Percentiles rank a stretch among this genome's conserved stretches.
Conservation (phyloP, 306 rosid species). For the Lathyrus sativus region DNA sequence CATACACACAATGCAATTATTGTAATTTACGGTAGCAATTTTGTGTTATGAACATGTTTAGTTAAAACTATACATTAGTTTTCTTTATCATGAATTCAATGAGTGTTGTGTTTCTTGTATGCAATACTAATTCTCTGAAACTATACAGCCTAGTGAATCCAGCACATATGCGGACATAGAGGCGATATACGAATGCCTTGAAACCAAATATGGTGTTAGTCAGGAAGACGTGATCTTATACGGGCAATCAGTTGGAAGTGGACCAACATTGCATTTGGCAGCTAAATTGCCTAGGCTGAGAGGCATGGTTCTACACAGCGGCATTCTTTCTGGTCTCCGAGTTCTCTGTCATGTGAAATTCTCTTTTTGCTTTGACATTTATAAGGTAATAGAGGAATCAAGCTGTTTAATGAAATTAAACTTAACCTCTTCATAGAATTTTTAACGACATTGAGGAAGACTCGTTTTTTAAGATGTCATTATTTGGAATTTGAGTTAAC, state of each 20-base stretch:
- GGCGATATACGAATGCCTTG: constrained; percentile 93
- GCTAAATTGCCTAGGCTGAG: constrained; percentile 88
- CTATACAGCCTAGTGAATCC: constrained; percentile 89
- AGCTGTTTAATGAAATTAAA: background rate
- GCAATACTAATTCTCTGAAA: constrained; percentile 18
- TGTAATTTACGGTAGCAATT: background rate
- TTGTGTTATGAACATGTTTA: background rate
- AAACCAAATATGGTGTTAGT: constrained; percentile 86
- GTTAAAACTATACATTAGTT: constrained; percentile 1
- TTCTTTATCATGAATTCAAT: constrained; percentile 7
- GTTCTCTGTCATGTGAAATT: constrained; percentile 93
- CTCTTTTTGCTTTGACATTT: constrained; percentile 89
- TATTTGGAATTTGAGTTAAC: background rate
- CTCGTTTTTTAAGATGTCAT: background rate
- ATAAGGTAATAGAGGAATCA: constrained; percentile 60
- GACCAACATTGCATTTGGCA: constrained; percentile 96
- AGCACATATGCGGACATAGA: constrained; percentile 95
- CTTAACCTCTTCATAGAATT: background rate
- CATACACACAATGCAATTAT: background rate
- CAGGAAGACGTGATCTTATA: constrained; percentile 94
- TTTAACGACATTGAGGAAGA: background rate
- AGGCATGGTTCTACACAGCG: constrained; percentile 94
- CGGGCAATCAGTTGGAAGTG: constrained; percentile 98
- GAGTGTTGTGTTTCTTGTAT: background rate
- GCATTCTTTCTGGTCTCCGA: constrained; percentile 92